phyloP scores from a whole-genome alignment of 129 eudicot species.

The Ambrosia artemisiifolia region DNA sequence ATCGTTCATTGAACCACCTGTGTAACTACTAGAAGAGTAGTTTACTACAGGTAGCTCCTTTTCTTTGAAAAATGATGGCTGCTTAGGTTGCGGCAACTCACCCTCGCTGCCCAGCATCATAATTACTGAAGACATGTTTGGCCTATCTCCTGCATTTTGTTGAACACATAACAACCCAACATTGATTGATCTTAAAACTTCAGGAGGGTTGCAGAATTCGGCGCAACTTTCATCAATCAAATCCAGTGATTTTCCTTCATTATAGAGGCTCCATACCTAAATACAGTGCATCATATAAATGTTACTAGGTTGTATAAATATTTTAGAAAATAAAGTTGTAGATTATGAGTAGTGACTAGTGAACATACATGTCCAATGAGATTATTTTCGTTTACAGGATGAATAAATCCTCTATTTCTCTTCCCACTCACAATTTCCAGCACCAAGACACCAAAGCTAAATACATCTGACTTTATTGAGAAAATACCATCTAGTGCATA shows the following conservation, averaged over 20 bases:
- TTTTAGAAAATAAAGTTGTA: background rate
- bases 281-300: background rate
- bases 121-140: slow-evolving; percentile 34
- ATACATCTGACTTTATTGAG: too few relatives aligned
- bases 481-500: too few relatives aligned
- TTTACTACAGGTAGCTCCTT: slow-evolving; percentile 18
- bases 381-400: slow-evolving; percentile 26
- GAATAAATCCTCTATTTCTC: slow-evolving; percentile 32
- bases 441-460: too few relatives aligned
- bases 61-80: slow-evolving; percentile 30
- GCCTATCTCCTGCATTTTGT: slow-evolving; percentile 35
- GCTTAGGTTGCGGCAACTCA: slow-evolving; percentile 20
- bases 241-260: slow-evolving; percentile 24
- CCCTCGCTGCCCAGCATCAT: slow-evolving; percentile 25
- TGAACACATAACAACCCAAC: slow-evolving; percentile 35
- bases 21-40: slow-evolving; percentile 7
- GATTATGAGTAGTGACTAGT: background rate
- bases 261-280: slow-evolving; percentile 32
- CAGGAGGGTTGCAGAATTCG: slow-evolving; percentile 10
- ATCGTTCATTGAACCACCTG: slow-evolving; percentile 5
- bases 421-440: slow-evolving; percentile 22
- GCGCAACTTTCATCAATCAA: slow-evolving; percentile 10
- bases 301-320: background rate
- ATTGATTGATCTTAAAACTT: slow-evolving; percentile 30
- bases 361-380: slow-evolving; percentile 38